Evolutionary conservation across 805 yeast species (phyloP).

Genomic region (Ascoidea tarda): DNA sequence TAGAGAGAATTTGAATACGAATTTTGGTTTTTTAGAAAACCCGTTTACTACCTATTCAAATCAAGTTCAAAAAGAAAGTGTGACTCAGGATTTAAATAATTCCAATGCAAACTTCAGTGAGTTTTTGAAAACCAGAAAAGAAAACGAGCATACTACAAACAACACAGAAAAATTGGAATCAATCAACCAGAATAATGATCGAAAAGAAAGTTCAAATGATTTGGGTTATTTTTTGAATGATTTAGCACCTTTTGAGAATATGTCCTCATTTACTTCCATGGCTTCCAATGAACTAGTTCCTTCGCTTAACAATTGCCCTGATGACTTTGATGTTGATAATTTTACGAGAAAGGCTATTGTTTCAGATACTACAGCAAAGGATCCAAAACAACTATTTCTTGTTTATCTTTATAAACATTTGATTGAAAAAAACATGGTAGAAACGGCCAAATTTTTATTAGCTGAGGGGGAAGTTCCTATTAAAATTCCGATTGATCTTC

Average conservation of each 20-base stretch:
- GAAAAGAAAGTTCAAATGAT: not conserved
- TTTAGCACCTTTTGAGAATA: not conserved
- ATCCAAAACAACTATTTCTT: constrained; percentile 33
- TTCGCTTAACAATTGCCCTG: not conserved
- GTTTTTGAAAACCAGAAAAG: no score
- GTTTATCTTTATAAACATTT: constrained; percentile 40
- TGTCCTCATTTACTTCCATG: not conserved
- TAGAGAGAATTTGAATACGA: no score
- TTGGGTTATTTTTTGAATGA: not conserved
- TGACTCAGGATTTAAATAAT: no score
- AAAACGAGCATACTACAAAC: no score
- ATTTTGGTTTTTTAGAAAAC: no score
- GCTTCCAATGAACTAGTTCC: not conserved
- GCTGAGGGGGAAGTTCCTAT: constrained; percentile 29
- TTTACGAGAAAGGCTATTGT: constrained; percentile 14
- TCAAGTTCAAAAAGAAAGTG: no score
- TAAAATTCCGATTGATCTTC: constrained; percentile 10
- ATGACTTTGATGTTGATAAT: not conserved
- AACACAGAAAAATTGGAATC: not conserved
- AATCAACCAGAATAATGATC: not conserved
- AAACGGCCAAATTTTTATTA: constrained; percentile 34
- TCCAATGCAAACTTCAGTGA: no score
- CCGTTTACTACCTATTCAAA: no score
- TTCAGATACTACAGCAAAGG: constrained; percentile 31
- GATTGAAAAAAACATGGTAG: constrained; percentile 29